Conservation (phyloP, 805 yeast genomes). For the Saturnispora silvae region DNA sequence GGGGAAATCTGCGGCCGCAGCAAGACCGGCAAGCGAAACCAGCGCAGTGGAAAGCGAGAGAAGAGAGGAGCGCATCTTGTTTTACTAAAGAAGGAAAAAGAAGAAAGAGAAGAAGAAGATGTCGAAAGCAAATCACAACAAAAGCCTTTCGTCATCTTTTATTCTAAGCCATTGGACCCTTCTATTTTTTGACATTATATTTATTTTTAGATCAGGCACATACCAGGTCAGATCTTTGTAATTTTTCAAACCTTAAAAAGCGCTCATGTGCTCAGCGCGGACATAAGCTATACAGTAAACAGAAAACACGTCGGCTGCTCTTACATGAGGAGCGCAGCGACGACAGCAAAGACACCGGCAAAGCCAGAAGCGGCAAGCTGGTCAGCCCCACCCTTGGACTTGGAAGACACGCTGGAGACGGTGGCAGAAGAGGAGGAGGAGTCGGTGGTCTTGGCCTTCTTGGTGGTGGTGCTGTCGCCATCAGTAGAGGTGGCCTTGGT, state of each 20-base stretch:
- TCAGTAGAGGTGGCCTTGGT: neutral
- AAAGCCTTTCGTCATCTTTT: too few species aligned
- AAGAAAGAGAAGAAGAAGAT: neutral
- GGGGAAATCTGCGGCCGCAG: conserved; percentile 28
- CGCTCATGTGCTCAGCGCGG: too few species aligned
- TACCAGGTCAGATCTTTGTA: too few species aligned
- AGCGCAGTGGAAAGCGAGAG: neutral
- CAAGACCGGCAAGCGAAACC: neutral
- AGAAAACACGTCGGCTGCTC: too few species aligned
- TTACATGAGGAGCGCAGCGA: conserved; percentile 18
- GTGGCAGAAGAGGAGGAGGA: conserved; percentile 14
- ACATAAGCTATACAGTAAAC: too few species aligned
- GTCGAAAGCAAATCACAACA: neutral
- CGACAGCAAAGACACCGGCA: conserved; percentile 15
- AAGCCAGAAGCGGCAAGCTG: conserved; percentile 10
- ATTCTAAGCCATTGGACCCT: too few species aligned
- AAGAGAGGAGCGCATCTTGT: neutral
- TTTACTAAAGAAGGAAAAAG: neutral
- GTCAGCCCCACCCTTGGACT: conserved; percentile 13
- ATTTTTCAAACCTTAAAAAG: too few species aligned
- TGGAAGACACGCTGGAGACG: too few species aligned
- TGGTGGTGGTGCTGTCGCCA: conserved; percentile 6
- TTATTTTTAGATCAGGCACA: too few species aligned
- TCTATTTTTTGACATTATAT: too few species aligned
- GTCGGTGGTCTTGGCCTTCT: conserved; percentile 9